Conservation (phyloP, 495 filamentous ascomycete genomes). For the Durotheca rogersii region DNA sequence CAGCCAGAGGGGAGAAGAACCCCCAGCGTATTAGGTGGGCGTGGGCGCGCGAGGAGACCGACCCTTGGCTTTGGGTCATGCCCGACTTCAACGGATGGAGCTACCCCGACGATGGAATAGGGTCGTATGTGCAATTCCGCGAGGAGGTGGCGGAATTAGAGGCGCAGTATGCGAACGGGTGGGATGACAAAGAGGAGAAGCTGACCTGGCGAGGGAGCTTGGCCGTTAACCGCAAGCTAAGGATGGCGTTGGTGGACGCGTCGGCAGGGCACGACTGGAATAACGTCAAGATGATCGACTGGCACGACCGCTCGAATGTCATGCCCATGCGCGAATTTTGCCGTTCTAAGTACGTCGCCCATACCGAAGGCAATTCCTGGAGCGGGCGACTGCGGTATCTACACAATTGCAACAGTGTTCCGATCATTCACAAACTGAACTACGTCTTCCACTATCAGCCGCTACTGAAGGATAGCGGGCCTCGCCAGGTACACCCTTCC, state of each 20-base stretch:
- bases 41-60: conserved; percentile 44
- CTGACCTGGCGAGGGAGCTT: conserved; percentile 61
- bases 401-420: conserved; percentile 49
- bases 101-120: conserved; percentile 58
- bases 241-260: conserved; percentile 44
- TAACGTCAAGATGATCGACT: conserved; percentile 49
- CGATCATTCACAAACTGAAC: conserved; percentile 47
- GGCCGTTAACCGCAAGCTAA: conserved; percentile 27
- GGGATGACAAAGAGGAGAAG: conserved; percentile 57
- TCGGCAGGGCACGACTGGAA: conserved; percentile 47
- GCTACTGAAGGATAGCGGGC: conserved; percentile 46
- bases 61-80: conserved; percentile 62
- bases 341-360: conserved; percentile 52
- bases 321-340: conserved; percentile 49
- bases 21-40: conserved; percentile 50
- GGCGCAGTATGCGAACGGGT: conserved; percentile 22
- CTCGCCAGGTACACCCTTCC: conserved; percentile 47
- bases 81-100: conserved; percentile 69
- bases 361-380: conserved; percentile 61
- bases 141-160: conserved; percentile 41
- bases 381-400: conserved; percentile 54
- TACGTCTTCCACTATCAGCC: conserved; percentile 49
- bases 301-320: conserved; percentile 42
- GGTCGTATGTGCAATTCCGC: conserved; percentile 52
- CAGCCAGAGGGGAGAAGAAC: conserved; percentile 30